Base-by-base conservation (phyloP, 106 monocot genomes). In the Allium sativum region DNA sequence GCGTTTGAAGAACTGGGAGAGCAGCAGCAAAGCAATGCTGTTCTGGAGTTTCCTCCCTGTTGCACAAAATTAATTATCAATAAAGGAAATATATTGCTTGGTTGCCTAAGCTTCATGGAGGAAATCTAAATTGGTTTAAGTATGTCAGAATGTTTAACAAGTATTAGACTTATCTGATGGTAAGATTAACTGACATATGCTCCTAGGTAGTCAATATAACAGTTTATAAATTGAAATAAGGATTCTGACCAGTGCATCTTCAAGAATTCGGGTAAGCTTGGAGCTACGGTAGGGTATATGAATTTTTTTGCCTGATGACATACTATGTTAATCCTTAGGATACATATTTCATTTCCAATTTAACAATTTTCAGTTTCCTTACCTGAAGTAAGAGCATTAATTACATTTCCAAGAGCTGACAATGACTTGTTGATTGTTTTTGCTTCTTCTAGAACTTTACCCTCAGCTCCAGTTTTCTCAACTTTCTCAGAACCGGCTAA, bases 401-500 rank as follows among this genome's bases (percentile, higher is more conserved):
- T 74, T 10, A 92, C 92, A 81, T 92, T 92, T 20, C 92, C 92
- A 42, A 92, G 74, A 70, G 87, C 76, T 55, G 92, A 92, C 42
- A 87, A 84, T n/a, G 87, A 87, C 68, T 84, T 92, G 63, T 92
- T 92, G 53, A 92, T 92, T 46, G 76, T 81, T 70, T 79, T 92
- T 42, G 92, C 87, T 72, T 92, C 92, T 51, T 92, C 92, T 18
- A 92, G 87, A 58, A 84, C 74, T 74, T 55, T 81, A 62, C 92
- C 92, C 70, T 78, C 78, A 59, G 92, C 92, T 57, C 87, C 84
- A 59, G 87, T 87, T 79, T 87, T 92, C 60, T 92, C 92, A 57
- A 81, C 87, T 69, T 87, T 92, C 61, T 92, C 92, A 7, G 92
- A 92, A 72, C 87, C 92, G 56, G 92, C 92, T 21, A 92, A 77